phyloP scores from a whole-genome alignment of 768 basidiomycete genomes.

The Mycena venus region DNA sequence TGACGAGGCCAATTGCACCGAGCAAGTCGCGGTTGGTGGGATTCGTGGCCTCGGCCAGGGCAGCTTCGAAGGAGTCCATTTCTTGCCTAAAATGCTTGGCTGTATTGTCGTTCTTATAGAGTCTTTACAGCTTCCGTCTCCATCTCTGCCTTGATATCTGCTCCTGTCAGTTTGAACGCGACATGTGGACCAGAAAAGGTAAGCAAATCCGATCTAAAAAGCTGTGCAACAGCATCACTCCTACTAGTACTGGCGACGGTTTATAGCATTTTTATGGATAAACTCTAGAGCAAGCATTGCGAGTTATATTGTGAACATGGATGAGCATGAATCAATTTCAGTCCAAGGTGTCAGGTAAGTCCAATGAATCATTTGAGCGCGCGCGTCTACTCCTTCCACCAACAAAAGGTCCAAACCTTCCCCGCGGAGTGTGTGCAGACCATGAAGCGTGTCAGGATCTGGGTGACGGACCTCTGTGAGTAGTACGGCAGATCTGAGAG shows the following conservation, averaged over 20 bases:
- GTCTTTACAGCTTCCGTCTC: too few relatives aligned
- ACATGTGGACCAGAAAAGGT: too few relatives aligned
- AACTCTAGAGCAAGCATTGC: too few relatives aligned
- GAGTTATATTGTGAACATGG: too few relatives aligned
- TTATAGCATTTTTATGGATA: too few relatives aligned
- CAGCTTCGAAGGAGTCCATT: slow-evolving; percentile 25
- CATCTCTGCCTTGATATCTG: too few relatives aligned
- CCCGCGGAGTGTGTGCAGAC: background rate
- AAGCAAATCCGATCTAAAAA: too few relatives aligned
- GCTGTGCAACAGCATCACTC: too few relatives aligned
- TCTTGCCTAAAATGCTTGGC: background rate
- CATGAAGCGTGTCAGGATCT: background rate
- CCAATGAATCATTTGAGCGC: background rate
- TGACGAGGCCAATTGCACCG: slow-evolving; percentile 27
- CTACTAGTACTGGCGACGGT: too few relatives aligned
- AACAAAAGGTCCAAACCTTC: slow-evolving; percentile 7
- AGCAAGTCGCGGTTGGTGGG: slow-evolving; percentile 10
- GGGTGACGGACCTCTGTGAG: background rate
- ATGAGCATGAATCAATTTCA: too few relatives aligned
- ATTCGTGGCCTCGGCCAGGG: slow-evolving; percentile 12
- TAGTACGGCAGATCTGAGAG: background rate
- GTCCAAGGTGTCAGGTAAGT: background rate
- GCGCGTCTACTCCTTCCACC: background rate
- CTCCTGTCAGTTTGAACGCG: too few relatives aligned
- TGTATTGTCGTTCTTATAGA: too few relatives aligned